Evolutionary conservation across 495 filamentous ascomycete genomes (phyloP), one percentile per base, ranked within the genome.

Genomic region (Rusavskia elegans): DNA sequence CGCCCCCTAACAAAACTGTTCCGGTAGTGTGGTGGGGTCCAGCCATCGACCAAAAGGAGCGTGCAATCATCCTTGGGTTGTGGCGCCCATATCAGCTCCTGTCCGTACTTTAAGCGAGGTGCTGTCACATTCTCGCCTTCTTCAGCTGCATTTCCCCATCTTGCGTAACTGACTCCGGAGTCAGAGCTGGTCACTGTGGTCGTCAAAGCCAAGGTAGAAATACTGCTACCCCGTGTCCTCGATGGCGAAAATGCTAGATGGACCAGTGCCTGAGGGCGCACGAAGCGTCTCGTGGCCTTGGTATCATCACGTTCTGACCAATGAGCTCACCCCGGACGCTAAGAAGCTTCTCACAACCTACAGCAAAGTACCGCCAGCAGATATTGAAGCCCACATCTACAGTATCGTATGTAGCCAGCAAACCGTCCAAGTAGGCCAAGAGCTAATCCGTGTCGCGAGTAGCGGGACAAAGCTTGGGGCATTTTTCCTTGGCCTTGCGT

Each of bases 401-500:
- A 38, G 57, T 49, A 55, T 61, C 20, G 59, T 61, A 55, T 27
- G 56, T 50, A 21, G 25, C 25, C 20, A 17, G 10, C 19, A 25
- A n/a, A 16, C 50, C 32, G n/a, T 14, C 42, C 37, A 20, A 32
- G 35, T 25, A 21, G 4, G 25, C 25, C 25, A 25, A 27, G 8
- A n/a, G 14, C 23, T 16, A 46, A 21, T 32, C 5, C 10, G 29
- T 3, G 6, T 37, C 7, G 11, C 32, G 32, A 10, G 6, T 23
- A 61, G 59, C 46, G 54, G 27, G 57, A 61, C 39, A 58, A 61
- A 58, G 59, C 59, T 32, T 61, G 59, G 59, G 59, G 57, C 23
- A 53, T 61, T 45, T 61, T 61, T 25, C 59, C 59, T 23, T 59
- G 59, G 59, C 67, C 68, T 5, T 75, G 71, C 49, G 59, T 74